phyloP scores from a whole-genome alignment of 371 early-diverging fungal species.

The Mucor racemosus region DNA sequence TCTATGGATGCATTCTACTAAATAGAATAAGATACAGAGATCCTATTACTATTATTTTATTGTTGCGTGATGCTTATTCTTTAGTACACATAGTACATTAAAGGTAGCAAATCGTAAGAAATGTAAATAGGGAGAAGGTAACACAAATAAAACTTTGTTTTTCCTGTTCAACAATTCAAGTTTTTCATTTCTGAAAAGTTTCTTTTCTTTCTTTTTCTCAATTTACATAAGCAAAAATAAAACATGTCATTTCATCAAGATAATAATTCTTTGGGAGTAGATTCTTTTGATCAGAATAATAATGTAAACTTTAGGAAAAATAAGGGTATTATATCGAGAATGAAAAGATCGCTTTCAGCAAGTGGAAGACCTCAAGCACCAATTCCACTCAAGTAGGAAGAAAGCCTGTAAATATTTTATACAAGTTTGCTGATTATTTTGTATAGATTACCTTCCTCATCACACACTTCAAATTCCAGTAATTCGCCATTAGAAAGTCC shows the following conservation, averaged over 20 bases:
- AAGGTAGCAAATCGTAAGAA: background rate
- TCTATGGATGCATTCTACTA: no score
- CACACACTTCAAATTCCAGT: background rate
- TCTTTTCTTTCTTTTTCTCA: background rate
- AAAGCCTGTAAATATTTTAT: background rate
- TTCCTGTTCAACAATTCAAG: slow-evolving; percentile 3
- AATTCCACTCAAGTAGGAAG: background rate
- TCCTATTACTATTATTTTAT: no score
- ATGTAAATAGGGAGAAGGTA: slow-evolving; percentile 1
- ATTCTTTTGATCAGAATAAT: background rate
- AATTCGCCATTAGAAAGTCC: background rate
- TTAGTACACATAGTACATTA: background rate
- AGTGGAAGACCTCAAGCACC: slow-evolving; percentile 10
- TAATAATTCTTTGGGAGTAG: background rate
- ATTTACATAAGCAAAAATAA: background rate
- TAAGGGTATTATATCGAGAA: slow-evolving; percentile 27
- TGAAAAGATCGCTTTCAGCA: slow-evolving; percentile 30
- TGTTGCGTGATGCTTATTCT: no score
- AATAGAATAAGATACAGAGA: no score
- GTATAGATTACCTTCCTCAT: background rate
- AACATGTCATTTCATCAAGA: slow-evolving; percentile 8
- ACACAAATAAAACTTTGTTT: background rate
- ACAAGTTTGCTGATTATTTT: background rate
- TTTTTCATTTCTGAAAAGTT: background rate
- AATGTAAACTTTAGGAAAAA: slow-evolving; percentile 11